Conservation (phyloP, 2,329 filamentous ascomycete genomes). For the Fusarium buharicum region DNA sequence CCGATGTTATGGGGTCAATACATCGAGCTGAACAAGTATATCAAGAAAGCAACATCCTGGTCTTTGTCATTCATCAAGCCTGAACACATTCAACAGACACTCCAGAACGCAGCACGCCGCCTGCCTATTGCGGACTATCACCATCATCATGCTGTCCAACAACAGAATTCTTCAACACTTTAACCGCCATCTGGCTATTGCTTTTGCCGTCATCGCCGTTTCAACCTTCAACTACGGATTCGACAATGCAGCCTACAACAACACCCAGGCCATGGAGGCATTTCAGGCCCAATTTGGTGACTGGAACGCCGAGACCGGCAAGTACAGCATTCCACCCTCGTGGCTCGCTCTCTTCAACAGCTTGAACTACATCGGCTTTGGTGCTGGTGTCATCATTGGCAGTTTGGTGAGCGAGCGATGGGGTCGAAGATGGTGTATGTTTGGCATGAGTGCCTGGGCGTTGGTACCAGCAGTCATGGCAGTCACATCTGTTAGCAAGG, state of each 20-base stretch:
- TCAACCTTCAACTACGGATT: conserved; percentile 54
- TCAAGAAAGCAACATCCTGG: background rate
- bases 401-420: conserved; percentile 36
- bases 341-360: conserved; percentile 52
- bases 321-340: conserved; percentile 45
- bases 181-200: conserved; percentile 30
- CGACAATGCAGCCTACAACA: conserved; percentile 52
- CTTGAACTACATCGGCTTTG: conserved; percentile 50
- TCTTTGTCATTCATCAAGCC: background rate
- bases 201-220: conserved; percentile 47
- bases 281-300: conserved; percentile 50
- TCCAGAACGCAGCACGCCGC: background rate
- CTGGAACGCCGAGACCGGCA: conserved; percentile 36
- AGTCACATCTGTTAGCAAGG: conserved; percentile 21
- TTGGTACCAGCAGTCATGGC: conserved; percentile 33
- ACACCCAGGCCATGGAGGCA: conserved; percentile 50
- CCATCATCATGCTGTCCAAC: conserved; percentile 8
- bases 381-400: conserved; percentile 40
- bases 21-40: background rate
- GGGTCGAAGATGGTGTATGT: conserved; percentile 45
- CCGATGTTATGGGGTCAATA: background rate
- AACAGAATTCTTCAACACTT: conserved; percentile 33
- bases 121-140: background rate
- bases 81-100: background rate
- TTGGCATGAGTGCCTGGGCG: conserved; percentile 51